Percentiles rank a stretch among this genome's conserved stretches.
phyloP scores from a whole-genome alignment of 495 filamentous ascomycete genomes.

The Neurospora sp. region DNA sequence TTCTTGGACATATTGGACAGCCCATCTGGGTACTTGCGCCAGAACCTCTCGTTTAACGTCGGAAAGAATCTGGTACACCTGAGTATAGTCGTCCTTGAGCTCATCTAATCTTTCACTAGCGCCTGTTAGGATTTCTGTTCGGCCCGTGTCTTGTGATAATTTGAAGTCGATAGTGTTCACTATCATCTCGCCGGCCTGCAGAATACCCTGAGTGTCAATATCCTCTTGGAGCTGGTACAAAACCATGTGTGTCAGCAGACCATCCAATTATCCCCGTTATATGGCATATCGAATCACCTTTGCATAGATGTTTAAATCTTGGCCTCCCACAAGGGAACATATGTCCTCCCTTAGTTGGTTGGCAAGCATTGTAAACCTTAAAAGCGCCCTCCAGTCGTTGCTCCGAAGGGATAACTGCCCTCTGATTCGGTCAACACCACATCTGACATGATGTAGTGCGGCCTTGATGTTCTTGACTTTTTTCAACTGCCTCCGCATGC shows the following conservation, averaged over 20 bases:
- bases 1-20: conserved; percentile 41
- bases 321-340: conserved; percentile 47
- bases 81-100: conserved; percentile 67
- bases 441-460: conserved; percentile 59
- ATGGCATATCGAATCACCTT: conserved; percentile 35
- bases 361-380: conserved; percentile 41
- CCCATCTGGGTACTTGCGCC: conserved; percentile 49
- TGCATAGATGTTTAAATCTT: conserved; percentile 42
- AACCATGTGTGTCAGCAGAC: conserved; percentile 2
- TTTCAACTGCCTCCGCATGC: conserved; percentile 53
- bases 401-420: conserved; percentile 48
- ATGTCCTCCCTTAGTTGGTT: conserved; percentile 60
- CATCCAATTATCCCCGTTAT: not conserved
- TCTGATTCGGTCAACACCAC: conserved; percentile 58
- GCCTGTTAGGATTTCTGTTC: conserved; percentile 62
- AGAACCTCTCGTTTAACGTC: conserved; percentile 53
- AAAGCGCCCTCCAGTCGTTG: conserved; percentile 61
- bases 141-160: conserved; percentile 59
- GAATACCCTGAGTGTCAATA: conserved; percentile 45
- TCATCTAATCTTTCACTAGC: conserved; percentile 68
- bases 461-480: conserved; percentile 72
- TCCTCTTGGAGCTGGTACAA: conserved; percentile 22
- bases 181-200: conserved; percentile 58
- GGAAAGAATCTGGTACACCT: conserved; percentile 62
- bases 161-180: conserved; percentile 74